phyloP scores from a whole-genome alignment of 2,329 filamentous ascomycete genomes.

The Mycogone perniciosa region DNA sequence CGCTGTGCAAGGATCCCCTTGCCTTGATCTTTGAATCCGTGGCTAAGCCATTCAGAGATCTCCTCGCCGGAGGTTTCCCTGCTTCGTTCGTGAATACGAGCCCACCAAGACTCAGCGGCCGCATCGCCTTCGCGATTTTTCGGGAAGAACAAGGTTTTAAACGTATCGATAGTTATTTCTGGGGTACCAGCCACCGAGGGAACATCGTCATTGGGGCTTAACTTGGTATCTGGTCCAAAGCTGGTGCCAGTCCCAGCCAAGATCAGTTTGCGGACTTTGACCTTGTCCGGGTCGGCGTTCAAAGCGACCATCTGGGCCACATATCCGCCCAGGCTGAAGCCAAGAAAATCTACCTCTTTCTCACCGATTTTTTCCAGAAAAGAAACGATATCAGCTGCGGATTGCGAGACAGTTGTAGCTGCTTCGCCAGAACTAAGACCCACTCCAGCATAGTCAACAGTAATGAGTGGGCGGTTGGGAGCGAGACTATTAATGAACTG shows the following conservation, averaged over 20 bases:
- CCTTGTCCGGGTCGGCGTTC: neutral
- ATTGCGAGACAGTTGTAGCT: neutral
- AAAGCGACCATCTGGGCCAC: neutral
- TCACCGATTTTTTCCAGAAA: neutral
- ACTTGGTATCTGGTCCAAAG: no score
- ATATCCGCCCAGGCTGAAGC: neutral
- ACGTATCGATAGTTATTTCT: no score
- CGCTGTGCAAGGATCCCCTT: no score
- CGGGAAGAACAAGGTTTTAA: no score
- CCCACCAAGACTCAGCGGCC: no score
- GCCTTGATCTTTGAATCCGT: no score
- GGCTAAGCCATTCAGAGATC: no score
- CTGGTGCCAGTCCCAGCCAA: neutral
- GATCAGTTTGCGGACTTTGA: neutral
- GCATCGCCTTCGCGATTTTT: no score
- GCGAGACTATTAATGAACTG: conserved; percentile 2
- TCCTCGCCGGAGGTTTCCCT: no score
- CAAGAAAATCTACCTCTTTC: neutral
- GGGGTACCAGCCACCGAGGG: no score
- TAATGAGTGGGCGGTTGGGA: neutral
- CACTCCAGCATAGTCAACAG: neutral
- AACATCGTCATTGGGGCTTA: no score
- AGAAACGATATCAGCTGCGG: neutral
- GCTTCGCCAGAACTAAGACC: neutral
- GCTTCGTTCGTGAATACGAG: no score